Conservation (phyloP, 2,329 filamentous ascomycete genomes). For the Calonectria pseudoturangicola region DNA sequence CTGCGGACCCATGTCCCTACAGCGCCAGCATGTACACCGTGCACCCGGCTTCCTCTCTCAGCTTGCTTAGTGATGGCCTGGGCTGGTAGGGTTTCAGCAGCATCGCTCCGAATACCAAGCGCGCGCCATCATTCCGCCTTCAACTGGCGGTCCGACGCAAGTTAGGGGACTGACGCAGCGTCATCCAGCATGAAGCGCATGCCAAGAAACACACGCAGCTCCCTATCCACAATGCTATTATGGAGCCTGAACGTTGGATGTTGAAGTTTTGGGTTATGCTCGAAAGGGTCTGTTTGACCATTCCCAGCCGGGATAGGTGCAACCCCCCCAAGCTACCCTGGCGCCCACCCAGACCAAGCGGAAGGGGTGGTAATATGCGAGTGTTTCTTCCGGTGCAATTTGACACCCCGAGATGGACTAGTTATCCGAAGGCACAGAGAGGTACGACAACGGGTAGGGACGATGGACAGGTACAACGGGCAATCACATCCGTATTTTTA, state of each 20-base stretch:
- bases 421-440: conserved; percentile 16
- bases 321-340: conserved; percentile 18
- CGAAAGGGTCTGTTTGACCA: conserved; percentile 12
- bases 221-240: background rate
- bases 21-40: background rate
- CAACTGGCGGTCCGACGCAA: background rate
- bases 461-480: conserved; percentile 4
- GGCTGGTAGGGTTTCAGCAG: conserved; percentile 15
- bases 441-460: conserved; percentile 9
- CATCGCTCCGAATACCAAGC: conserved; percentile 1
- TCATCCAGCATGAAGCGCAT: background rate
- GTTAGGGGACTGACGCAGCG: background rate
- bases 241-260: conserved; percentile 21
- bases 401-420: conserved; percentile 15
- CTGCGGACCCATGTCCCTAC: conserved; percentile 8
- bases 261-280: conserved; percentile 15
- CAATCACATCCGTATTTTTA: conserved; percentile 2
- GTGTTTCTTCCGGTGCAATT: conserved; percentile 9
- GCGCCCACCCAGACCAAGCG: conserved; percentile 1
- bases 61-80: conserved; percentile 5
- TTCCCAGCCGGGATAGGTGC: conserved; percentile 20
- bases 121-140: background rate
- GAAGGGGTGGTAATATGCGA: conserved; percentile 23
- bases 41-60: conserved; percentile 12
- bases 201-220: background rate